Conservation (phyloP, 2,329 filamentous ascomycete genomes). For the Hymenoscyphus linearis region DNA sequence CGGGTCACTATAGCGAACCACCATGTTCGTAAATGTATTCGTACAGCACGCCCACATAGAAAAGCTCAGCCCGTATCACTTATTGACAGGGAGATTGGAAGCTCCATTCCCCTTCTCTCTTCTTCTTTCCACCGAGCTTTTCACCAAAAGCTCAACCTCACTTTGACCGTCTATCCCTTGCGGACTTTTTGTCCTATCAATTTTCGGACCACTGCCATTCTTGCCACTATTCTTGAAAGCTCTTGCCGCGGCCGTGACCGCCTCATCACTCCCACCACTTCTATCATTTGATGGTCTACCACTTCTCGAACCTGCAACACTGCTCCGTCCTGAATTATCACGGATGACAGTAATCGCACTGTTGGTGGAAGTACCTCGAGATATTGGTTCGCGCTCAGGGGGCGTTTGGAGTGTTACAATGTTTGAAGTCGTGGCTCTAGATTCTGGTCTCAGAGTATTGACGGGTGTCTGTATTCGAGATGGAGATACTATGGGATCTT, state of each 20-base stretch:
- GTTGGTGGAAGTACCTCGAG: constrained; percentile 21
- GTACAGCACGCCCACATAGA: too few species aligned
- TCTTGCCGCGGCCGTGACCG: constrained; percentile 15
- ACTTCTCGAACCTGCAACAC: constrained; percentile 6
- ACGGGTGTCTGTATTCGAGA: neutral
- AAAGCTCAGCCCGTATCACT: too few species aligned
- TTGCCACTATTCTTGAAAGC: constrained; percentile 8
- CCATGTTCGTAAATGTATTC: too few species aligned
- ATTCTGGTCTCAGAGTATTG: neutral
- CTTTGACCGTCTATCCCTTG: neutral
- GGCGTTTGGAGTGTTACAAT: neutral
- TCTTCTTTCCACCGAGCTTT: neutral
- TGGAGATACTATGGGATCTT: neutral
- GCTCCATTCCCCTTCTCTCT: neutral
- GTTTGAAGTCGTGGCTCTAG: neutral
- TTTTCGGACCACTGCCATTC: neutral
- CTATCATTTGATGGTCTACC: constrained; percentile 1
- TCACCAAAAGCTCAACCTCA: neutral
- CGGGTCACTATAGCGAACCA: too few species aligned
- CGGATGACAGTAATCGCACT: constrained; percentile 26
- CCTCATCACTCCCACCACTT: constrained; percentile 16
- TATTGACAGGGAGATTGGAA: too few species aligned
- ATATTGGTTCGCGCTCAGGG: constrained; percentile 6
- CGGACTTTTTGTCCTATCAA: neutral
- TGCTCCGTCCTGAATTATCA: constrained; percentile 21